These are phyloP conservation scores for Seiridium cupressi DNA, from an alignment of 2,329 filamentous ascomycete species.

Conservation along the genomic window DNA sequence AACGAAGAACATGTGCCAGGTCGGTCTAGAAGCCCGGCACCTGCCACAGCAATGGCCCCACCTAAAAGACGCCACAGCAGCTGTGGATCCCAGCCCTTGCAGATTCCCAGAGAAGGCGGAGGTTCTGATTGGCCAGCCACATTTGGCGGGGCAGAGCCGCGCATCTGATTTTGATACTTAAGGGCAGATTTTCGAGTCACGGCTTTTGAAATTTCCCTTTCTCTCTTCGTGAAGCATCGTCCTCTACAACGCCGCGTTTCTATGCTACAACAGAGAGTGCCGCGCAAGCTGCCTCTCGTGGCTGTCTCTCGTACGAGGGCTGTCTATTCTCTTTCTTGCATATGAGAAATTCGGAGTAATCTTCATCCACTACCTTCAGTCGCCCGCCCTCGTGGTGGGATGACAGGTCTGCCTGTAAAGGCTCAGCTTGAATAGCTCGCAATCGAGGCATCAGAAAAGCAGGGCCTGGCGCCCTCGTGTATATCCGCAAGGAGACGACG, in stretches of 20 bases:
- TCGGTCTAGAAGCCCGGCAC: too few relatives aligned
- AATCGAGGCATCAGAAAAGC: slow-evolving; percentile 89
- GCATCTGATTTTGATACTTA: background rate
- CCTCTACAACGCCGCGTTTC: slow-evolving; percentile 93
- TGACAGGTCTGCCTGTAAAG: slow-evolving; percentile 74
- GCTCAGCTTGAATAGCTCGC: slow-evolving; percentile 82
- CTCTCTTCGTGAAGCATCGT: slow-evolving; percentile 64
- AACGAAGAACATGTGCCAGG: too few relatives aligned
- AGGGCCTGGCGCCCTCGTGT: slow-evolving; percentile 44
- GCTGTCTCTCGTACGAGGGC: slow-evolving; percentile 15
- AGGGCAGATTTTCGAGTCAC: slow-evolving; percentile 9
- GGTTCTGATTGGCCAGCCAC: slow-evolving; percentile 6
- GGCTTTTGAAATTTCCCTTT: slow-evolving; percentile 19
- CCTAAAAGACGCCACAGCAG: background rate
- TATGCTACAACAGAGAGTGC: slow-evolving; percentile 77
- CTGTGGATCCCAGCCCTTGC: background rate
- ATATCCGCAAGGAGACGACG: slow-evolving; percentile 32
- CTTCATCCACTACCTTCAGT: slow-evolving; percentile 59
- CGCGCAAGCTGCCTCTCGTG: slow-evolving; percentile 35
- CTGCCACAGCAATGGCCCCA: too few relatives aligned
- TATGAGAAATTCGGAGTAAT: slow-evolving; percentile 99
- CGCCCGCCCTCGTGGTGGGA: slow-evolving; percentile 41
- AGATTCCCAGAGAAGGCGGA: background rate
- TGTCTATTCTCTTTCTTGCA: slow-evolving; percentile 46
- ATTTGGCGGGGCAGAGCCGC: background rate